Percentiles rank a stretch among this genome's conserved stretches.
Evolutionary conservation across 202 grass and related monocot genomes (phyloP).

Genomic region (Zoysia matrella): DNA sequence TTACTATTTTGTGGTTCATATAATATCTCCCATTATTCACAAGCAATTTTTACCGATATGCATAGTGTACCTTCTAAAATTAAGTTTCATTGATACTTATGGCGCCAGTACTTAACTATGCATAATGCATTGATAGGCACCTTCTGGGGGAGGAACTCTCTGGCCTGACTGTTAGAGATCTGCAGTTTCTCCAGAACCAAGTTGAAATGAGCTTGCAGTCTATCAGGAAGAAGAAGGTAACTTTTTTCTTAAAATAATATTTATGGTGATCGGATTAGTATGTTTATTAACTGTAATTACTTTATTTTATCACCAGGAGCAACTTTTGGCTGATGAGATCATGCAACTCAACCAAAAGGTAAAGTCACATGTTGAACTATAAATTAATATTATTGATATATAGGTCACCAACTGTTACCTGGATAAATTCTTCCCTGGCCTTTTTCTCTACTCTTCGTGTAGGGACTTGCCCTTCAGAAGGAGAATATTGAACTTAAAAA

Average conservation of each 20-base stretch:
- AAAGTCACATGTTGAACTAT: not conserved
- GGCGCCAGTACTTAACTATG: not conserved
- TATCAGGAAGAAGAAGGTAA: slow-evolving; percentile 64
- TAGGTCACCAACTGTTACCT: not conserved
- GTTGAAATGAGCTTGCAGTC: slow-evolving; percentile 55
- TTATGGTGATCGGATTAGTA: not conserved
- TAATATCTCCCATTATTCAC: not conserved
- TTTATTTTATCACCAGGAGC: slow-evolving; percentile 35
- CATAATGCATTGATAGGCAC: slow-evolving; percentile 32
- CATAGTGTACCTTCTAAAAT: not conserved
- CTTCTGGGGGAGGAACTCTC: slow-evolving; percentile 35
- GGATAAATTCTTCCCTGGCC: not conserved
- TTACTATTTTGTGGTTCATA: not conserved
- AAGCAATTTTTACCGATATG: not conserved
- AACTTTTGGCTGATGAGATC: slow-evolving; percentile 52
- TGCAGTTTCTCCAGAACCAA: not conserved
- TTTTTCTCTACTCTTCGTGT: not conserved
- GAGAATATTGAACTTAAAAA: no score
- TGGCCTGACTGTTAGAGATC: no score
- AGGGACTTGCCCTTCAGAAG: no score
- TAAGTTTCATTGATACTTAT: not conserved
- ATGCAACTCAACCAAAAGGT: slow-evolving; percentile 58
- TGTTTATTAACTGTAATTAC: not conserved
- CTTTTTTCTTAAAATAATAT: not conserved
- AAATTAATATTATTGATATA: not conserved